phyloP scores from a whole-genome alignment of 1,139 yeast genomes.

The Kodamaea derodonti region DNA sequence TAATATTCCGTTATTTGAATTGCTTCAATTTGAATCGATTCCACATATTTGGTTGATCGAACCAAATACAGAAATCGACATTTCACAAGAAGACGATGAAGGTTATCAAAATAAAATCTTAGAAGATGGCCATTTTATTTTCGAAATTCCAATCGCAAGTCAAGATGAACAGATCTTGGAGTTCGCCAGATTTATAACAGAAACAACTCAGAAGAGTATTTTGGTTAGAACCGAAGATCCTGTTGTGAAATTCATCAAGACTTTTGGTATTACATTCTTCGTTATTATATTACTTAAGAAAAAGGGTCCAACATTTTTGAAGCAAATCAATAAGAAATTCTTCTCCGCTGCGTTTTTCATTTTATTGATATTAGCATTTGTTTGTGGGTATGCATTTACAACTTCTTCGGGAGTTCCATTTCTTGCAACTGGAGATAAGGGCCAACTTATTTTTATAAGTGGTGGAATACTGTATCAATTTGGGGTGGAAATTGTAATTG shows the following conservation, averaged over 20 bases:
- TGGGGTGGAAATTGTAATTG: constrained; percentile 58
- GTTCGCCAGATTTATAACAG: constrained; percentile 52
- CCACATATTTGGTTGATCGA: constrained; percentile 69
- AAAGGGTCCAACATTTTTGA: constrained; percentile 36
- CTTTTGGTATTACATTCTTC: constrained; percentile 44
- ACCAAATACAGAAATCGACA: constrained; percentile 25
- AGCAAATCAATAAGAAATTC: constrained; percentile 27
- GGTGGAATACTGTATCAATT: constrained; percentile 67
- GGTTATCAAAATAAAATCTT: constrained; percentile 15
- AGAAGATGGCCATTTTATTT: constrained; percentile 29
- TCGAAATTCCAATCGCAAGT: constrained; percentile 26
- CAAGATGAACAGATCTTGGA: constrained; percentile 33
- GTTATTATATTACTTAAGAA: constrained; percentile 49
- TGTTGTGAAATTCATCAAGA: constrained; percentile 35
- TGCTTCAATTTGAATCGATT: constrained; percentile 42
- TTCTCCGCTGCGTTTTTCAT: constrained; percentile 39
- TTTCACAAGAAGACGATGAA: constrained; percentile 3
- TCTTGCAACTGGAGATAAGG: constrained; percentile 47
- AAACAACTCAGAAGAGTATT: constrained; percentile 40
- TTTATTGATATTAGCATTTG: constrained; percentile 37
- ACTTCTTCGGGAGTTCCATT: constrained; percentile 59
- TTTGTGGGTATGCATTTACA: constrained; percentile 64
- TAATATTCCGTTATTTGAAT: constrained; percentile 32
- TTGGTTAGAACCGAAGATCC: constrained; percentile 42
- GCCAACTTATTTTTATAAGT: constrained; percentile 50